Evolutionary conservation across 108 stramenopile genomes (phyloP).

Genomic region (Skeletonema marinoi): DNA sequence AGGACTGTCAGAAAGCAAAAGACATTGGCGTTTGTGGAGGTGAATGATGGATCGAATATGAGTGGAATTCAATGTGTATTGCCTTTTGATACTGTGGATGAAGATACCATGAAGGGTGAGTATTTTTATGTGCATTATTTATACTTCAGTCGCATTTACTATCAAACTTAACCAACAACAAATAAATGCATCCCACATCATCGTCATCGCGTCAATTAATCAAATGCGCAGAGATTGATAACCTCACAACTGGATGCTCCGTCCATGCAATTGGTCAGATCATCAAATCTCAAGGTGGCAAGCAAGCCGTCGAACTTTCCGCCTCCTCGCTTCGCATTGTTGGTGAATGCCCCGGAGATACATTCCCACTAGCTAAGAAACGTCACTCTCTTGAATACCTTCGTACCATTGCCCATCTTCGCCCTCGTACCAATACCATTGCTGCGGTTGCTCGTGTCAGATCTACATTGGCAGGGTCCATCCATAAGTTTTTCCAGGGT

Average conservation of each 20-base stretch:
- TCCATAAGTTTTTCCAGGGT: conserved; percentile 91
- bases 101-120: conserved; percentile 65
- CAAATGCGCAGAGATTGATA: conserved; percentile 69
- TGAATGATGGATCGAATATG: conserved; percentile 97
- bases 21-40: conserved; percentile 95
- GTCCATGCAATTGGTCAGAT: conserved; percentile 86
- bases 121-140: background rate
- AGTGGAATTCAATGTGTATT: conserved; percentile 92
- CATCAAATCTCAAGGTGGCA: conserved; percentile 82
- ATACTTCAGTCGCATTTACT: background rate
- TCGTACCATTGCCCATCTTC: conserved; percentile 94
- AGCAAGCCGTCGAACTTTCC: conserved; percentile 90
- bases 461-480: conserved; percentile 82
- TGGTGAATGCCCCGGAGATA: conserved; percentile 91
- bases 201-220: background rate
- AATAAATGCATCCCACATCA: background rate
- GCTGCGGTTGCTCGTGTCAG: conserved; percentile 96
- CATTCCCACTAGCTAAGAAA: conserved; percentile 98
- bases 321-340: conserved; percentile 82
- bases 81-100: conserved; percentile 68
- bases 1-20: conserved; percentile 97
- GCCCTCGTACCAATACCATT: conserved; percentile 96
- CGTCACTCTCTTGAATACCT: conserved; percentile 97
- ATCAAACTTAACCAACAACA: background rate
- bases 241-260: conserved; percentile 91